Conservation (phyloP, 805 yeast species). For the Kodamaea fukazawae region DNA sequence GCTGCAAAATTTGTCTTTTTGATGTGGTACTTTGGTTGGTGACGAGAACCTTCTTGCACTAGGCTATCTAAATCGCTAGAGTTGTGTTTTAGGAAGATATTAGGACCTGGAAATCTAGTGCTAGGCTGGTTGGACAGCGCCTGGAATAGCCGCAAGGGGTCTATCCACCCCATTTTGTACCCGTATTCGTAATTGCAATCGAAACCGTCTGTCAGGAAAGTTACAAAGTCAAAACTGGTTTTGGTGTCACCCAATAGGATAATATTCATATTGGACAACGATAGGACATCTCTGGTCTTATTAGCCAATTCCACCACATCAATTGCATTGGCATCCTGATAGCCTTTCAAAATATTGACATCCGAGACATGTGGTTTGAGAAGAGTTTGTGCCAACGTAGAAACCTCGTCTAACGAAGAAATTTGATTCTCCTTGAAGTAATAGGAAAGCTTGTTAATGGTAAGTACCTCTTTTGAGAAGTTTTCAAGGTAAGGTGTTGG, state of each 20-base stretch:
- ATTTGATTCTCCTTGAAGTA: constrained; percentile 36
- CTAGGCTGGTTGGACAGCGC: no score
- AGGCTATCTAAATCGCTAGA: constrained; percentile 24
- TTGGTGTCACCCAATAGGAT: constrained; percentile 19
- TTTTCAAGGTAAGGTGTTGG: constrained; percentile 28
- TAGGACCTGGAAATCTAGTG: no score
- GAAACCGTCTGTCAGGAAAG: no score
- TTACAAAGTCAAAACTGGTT: no score
- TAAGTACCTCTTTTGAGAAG: constrained; percentile 46
- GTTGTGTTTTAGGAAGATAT: constrained; percentile 34
- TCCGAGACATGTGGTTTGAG: constrained; percentile 18
- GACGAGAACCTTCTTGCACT: constrained; percentile 9
- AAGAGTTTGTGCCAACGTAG: constrained; percentile 37
- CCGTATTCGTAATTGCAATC: no score
- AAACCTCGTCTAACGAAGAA: constrained; percentile 49
- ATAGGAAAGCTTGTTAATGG: constrained; percentile 43
- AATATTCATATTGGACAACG: constrained; percentile 19
- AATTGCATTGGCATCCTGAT: constrained; percentile 27
- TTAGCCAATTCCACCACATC: neutral
- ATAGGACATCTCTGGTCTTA: constrained; percentile 8
- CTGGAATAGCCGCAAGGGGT: no score
- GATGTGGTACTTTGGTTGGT: constrained; percentile 16
- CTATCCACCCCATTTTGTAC: no score
- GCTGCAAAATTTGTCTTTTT: constrained; percentile 22
- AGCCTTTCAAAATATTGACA: constrained; percentile 43